Percentiles rank a stretch among this genome's conserved stretches.
Conservation (phyloP, 352 stramenopile species). For the Ophiocytium majus region DNA sequence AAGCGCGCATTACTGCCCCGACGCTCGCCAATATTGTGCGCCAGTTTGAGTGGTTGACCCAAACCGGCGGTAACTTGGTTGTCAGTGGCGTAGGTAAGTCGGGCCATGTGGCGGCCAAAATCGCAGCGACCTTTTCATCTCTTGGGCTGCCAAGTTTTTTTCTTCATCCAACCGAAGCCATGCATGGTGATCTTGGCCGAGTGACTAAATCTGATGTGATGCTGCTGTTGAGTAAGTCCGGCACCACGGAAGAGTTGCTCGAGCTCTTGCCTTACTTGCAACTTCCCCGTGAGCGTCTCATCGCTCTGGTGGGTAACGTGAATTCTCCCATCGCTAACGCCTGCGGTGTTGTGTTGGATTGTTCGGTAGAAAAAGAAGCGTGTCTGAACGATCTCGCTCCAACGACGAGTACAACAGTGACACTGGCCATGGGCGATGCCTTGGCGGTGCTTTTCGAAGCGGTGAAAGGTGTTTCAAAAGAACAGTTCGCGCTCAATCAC, state of each 20-base stretch:
- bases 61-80: not conserved
- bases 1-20: not conserved
- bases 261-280: not conserved
- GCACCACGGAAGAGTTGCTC: slow-evolving; percentile 1
- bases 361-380: slow-evolving; percentile 1
- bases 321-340: not conserved
- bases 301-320: not conserved
- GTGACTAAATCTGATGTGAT: not conserved
- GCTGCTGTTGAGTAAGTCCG: not conserved
- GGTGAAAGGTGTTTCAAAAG: no score
- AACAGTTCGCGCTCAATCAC: no score
- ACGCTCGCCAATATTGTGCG: not conserved
- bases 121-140: slow-evolving; percentile 11
- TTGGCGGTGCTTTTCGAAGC: no score
- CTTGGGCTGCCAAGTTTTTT: slow-evolving; percentile 6
- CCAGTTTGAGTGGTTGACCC: not conserved
- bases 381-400: slow-evolving; percentile 8
- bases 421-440: no score
- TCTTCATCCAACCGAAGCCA: slow-evolving; percentile 12
- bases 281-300: not conserved
- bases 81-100: not conserved
- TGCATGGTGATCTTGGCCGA: not conserved
- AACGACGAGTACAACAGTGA: slow-evolving; percentile 10
- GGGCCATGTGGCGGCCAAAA: not conserved
- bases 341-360: not conserved